A percentile compares a stretch with the other conserved stretches of the same genome.
Conservation (phyloP, 1,284 basidiomycete species). For the Cryptococcus amylolentus region DNA sequence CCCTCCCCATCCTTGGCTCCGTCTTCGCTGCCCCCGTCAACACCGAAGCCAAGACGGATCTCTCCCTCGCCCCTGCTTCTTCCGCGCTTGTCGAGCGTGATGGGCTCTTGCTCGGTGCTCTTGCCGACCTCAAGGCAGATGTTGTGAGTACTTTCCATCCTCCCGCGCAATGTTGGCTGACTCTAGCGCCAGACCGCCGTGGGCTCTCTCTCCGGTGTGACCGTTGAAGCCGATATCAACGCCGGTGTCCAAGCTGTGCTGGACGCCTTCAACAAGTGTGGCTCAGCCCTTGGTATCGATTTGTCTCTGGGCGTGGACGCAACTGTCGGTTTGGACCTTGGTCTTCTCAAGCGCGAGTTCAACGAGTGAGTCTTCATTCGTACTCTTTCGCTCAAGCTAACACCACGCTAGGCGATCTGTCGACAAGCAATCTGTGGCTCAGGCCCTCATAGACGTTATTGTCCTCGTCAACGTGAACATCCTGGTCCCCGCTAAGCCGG, state of each 20-base stretch:
- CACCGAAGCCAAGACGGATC: conserved; percentile 6
- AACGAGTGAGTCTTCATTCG: background rate
- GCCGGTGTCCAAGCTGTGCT: conserved; percentile 10
- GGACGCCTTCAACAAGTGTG: conserved; percentile 13
- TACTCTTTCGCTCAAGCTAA: background rate
- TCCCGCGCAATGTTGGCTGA: background rate
- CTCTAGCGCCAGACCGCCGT: background rate
- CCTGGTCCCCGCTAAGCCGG: background rate
- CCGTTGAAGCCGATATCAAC: conserved; percentile 9
- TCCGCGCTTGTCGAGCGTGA: too few relatives aligned
- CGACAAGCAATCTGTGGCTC: background rate
- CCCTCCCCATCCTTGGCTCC: conserved; percentile 14
- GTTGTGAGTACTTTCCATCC: conserved; percentile 6
- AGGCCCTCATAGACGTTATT: background rate
- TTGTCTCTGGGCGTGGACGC: conserved; percentile 9
- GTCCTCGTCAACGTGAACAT: background rate
- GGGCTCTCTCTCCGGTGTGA: background rate
- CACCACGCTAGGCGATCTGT: background rate
- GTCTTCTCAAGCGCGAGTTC: background rate
- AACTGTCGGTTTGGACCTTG: conserved; percentile 3
- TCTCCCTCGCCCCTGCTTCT: conserved; percentile 10
- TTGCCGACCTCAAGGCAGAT: conserved; percentile 11
- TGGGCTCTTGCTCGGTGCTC: background rate
- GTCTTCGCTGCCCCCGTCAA: conserved; percentile 15
- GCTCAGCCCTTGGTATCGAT: conserved; percentile 12